Evolutionary conservation across 2,329 filamentous ascomycete species (phyloP), one percentile per base, ranked within the genome.

Genomic region (Xylaria polymorpha): DNA sequence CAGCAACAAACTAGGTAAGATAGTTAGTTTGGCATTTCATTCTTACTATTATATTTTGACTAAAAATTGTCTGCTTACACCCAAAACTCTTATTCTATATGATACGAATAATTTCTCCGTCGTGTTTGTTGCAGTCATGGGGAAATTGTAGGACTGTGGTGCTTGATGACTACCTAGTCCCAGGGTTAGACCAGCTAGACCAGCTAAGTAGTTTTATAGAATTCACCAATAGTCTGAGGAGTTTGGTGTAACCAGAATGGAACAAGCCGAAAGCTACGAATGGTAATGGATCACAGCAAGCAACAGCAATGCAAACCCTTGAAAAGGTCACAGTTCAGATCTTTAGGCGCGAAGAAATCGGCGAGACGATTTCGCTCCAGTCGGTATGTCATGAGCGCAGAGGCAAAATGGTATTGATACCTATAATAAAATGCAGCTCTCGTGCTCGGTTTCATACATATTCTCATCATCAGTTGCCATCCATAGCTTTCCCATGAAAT

Each of bases 401-500:
- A 63, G 5, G 20, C 43, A 57, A 22, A 25, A 59, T 66, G 48
- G 25, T 51, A 51, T 60, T 55, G 51, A 51, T 60, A 43, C 48
- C 41, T 51, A 44, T 14, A 43, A 29, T 29, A 25, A 35, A 32
- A 51, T 48, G 60, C 32, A 57, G 41, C 22, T 57, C 48, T 60
- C 46, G 32, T 60, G 22, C 48, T 62, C 14, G 55, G 44, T 32
- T 37, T 64, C 43, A 66, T 64, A 5, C 46, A 66, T 10, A 25
- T 61, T 56, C 29, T 32, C 39, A 44, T 69, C 63, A 44, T 66
- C 20, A 64, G 29, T 61, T 59, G 53, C 62, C 66, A 48, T 46
- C 61, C 43, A 44, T 67, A 43, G 48, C 63, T 59, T 39, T 53
- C 58, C 46, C 59, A 61, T 59, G 50, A 64, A 20, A 63, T 69